Base-by-base conservation (phyloP, 2,329 filamentous ascomycete genomes). In the Calonectria naviculata region DNA sequence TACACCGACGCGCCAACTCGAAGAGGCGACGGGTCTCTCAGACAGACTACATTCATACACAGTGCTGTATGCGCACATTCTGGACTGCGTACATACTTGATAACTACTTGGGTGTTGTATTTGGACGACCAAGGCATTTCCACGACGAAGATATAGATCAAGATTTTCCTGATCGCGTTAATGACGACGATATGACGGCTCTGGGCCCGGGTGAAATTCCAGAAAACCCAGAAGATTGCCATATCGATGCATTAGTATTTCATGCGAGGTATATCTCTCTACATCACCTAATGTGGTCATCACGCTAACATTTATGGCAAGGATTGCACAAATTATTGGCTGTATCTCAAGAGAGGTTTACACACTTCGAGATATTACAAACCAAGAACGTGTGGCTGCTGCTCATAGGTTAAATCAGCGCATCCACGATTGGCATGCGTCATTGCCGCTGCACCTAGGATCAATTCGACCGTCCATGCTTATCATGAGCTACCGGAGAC, bases 141-240 rank as follows among this genome's bases (percentile, higher is more conserved):
- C 90, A 91, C 60, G 90, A 92, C 52, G 89, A 91, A 38, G 89
- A 92, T 62, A 90, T 91, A 58, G 90, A 92, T 64, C 90, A 92
- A 68, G 86, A 87, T 3, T 84, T 90, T n/a, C 90, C 90, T 0
- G 85, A 85, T 19, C 75, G 83, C 1, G 84, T 90, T 49, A 89
- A 90, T 66, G 90, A 92, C 69, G 87, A 90, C 42, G 86, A 90
- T 34, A 86, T 92, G 81, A 84, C 87, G 1, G 75, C 84, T 10
- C 76, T 84, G 36, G 81, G 87, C 28, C 77, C 83, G 9, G 71
- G 74, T 2, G 69, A 81, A 2, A 7, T 70, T 4, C 78, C 82
- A 26, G 79, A 83, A 4, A 70, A 77, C 7, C 67, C 71, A 1
- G 68, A 76, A 17, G 87, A 89, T 15, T 89, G 88, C 34, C 84